Evolutionary conservation across 2,329 filamentous ascomycete genomes (phyloP), one percentile per base, ranked within the genome.

Genomic region (Penicillium sp.): DNA sequence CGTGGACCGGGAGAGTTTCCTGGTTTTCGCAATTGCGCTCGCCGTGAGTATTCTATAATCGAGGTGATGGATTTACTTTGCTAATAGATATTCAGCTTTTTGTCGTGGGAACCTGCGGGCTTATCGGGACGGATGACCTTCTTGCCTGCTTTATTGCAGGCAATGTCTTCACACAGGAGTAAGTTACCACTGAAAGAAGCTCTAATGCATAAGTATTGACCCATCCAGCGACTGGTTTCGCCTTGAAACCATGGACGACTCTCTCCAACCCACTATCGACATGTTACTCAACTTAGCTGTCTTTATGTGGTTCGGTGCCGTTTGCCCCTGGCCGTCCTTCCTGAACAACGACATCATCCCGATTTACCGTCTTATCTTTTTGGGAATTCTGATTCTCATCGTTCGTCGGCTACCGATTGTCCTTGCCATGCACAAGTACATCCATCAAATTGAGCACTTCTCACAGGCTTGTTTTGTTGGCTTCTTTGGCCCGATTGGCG

Each of bases 81-180:
- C 13, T 43, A 6, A 43, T 16, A 3, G 26, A 4, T 26, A 1
- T 43, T 14, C 28, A 85, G 67, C 81, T 96, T 6, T 96, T 96
- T 68, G 90, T 96, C 49, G 83, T 91, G 0, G 92, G 92, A 0
- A 96, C 91, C 0, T 92, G 90, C 58, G 92, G 92, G 1, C 83
- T 96, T 80, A 83, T 96, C 45, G 92, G 91, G 1, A 93, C 87
- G 31, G 92, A 96, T 67, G 92, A 97, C 67, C 89, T 96, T 1
- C 80, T 97, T 6, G 92, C 92, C 1, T 96, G 91, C 75, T 97
- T 97, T 69, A 87, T 96, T 63, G 92, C 92, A 2, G 92, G 92
- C 1, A 96, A 96, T 67, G 85, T 84, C 1, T 96, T 97, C 63
- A 96, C 91, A 0, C 93, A 91, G 86, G 92, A 96, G 81, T 82